Base-by-base conservation (phyloP, 108 stramenopile species). In the Discostella stelligeroides region DNA sequence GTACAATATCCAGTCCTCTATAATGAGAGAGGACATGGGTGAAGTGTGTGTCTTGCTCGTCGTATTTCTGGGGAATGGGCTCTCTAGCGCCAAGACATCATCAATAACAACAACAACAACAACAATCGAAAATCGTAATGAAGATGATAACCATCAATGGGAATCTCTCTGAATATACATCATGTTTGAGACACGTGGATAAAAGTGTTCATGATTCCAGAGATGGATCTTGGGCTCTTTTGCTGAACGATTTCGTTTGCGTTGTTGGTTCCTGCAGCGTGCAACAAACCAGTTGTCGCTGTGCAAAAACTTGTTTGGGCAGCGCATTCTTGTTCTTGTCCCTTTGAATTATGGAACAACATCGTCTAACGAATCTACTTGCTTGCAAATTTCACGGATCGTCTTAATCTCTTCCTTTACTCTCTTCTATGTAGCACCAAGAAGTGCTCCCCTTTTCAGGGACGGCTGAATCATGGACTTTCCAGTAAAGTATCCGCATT, bases 141-240 rank as follows among this genome's bases (percentile, higher is more conserved):
- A 73, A 8, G 73, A 72, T 73, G 73, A 60, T 50, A 25, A 66
- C 49, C 55, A 73, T 68, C 72, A 73, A 73, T 65, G 72, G 72
- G 56, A 64, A 73, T 65, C 63, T 73, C 63, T 73, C 72, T 73
- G 43, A 46, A 46, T 29, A 48, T n/a, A 23, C 8, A 27, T 42
- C 5, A 4, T 66, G 64, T 60, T n/a, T 50, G 73, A 74, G 65
- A 65, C 15, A 60, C 37, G 37, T 66, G 64, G 53, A 45, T 68
- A 24, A 34, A 11, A 39, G 39, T 6, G 8, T 27, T 38, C 4
- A 71, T n/a, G 58, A 55, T 54, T 51, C 60, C 62, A 41, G 60
- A 28, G 60, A 71, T 54, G 28, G 60, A 62, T 71, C 70, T 62
- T 55, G 61, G n/a, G n/a, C n/a, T 70, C 56, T 69, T 47, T 39